Conservation (phyloP, 306 rosid species). For the Fragaria nilgerrensis region DNA sequence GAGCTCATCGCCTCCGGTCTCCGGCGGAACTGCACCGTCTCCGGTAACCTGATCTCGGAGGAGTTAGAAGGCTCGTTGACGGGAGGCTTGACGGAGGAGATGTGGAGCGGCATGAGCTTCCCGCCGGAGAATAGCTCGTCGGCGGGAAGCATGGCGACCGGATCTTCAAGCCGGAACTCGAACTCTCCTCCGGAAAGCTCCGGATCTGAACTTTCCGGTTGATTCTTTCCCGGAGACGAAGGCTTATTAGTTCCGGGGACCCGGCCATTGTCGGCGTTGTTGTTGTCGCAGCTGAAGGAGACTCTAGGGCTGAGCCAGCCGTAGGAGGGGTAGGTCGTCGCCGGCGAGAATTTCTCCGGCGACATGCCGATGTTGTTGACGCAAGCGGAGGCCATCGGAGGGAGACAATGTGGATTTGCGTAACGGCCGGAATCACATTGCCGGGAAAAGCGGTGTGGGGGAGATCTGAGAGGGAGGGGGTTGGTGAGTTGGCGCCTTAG, state of each 20-base stretch:
- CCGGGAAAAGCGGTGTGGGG: not conserved
- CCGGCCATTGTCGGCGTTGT: constrained; percentile 10
- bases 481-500: constrained; percentile 23
- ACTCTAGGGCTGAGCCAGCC: constrained; percentile 64
- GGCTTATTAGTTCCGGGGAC: constrained; percentile 19
- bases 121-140: constrained; percentile 90
- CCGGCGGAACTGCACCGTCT: constrained; percentile 32
- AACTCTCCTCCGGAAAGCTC: constrained; percentile 49
- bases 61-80: not conserved
- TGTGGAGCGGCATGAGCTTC: constrained; percentile 75
- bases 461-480: constrained; percentile 6
- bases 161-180: constrained; percentile 83
- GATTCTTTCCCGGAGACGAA: not conserved
- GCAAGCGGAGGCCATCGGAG: constrained; percentile 83
- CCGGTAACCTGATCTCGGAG: constrained; percentile 29
- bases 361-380: constrained; percentile 75
- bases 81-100: constrained; percentile 38
- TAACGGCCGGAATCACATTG: constrained; percentile 12
- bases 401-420: constrained; percentile 5
- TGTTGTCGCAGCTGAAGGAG: constrained; percentile 50
- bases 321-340: constrained; percentile 44
- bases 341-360: constrained; percentile 60
- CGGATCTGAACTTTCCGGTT: constrained; percentile 43
- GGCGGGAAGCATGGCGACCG: constrained; percentile 85
- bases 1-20: constrained; percentile 20